Evolutionary conservation across 257 asterid genomes (phyloP), one percentile per base, ranked within the genome.

Genomic region (Anisodus tanguticus): DNA sequence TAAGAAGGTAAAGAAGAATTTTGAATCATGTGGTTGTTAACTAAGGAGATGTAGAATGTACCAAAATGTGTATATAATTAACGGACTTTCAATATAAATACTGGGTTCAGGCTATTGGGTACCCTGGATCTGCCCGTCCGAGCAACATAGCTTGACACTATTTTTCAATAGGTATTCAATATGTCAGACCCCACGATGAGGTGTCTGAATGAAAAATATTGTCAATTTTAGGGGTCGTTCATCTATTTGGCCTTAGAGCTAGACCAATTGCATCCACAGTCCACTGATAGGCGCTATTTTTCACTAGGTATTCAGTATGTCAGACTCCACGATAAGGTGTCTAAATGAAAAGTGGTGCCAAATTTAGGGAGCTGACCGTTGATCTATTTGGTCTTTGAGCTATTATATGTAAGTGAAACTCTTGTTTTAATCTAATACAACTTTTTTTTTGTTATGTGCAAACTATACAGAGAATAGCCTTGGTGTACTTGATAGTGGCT

Each of bases 401-500:
- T 45, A 45, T 49, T 74, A 2, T 72, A 19, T 31, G 35, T 8
- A 47, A 72, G 4, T 70, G 35, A 47, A 72, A 0, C 0, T 19
- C 45, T 0, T 72, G 2, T 19, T 47, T 19, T 12, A 12, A 11
- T 51, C 81, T 51, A 51, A 76, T 51, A 66, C 16, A 4, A 47
- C 15, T 2, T 51, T 31, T 9, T 9, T 19, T 10, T 57, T 45
- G 45, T 51, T 76, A 17, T 84, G 22, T 87, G 43, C 58, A 58
- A 82, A 19, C 51, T 51, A 6, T 4, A 58, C 91, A 95, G 98
- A 94, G 98, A 90, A 95, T 95, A 83, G 98, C 97, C 55, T 86
- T 95, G 94, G 98, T 95, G 2, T 94, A 94, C 88, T 87, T 90
- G 81, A 68, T 94, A 79, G 97, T 95, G 85, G 97, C 98, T 78